These are phyloP conservation scores for Thermothelomyces thermophilus DNA, from an alignment of 2,329 filamentous ascomycete genomes.

Conservation along the genomic window DNA sequence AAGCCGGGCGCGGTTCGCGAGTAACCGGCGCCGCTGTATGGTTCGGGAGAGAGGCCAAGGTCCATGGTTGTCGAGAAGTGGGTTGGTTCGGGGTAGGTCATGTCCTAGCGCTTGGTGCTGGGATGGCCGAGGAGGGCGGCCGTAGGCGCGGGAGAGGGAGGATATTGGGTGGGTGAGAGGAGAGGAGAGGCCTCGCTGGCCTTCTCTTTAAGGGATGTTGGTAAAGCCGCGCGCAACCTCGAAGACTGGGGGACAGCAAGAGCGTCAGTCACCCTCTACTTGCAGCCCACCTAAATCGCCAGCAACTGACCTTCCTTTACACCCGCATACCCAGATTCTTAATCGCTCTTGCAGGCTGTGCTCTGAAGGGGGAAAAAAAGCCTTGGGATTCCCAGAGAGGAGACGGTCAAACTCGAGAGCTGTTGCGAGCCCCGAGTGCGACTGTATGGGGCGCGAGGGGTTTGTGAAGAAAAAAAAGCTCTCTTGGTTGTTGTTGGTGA, in stretches of 20 bases:
- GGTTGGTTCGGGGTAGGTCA: constrained; percentile 40
- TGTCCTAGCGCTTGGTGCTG: constrained; percentile 34
- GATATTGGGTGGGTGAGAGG: neutral
- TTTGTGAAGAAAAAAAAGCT: neutral
- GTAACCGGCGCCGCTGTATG: constrained; percentile 36
- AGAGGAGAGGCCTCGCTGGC: constrained; percentile 1
- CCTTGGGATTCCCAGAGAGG: no score
- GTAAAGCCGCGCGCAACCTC: constrained; percentile 17
- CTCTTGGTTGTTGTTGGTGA: constrained; percentile 11
- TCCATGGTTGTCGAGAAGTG: constrained; percentile 41
- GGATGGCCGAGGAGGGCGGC: constrained; percentile 13
- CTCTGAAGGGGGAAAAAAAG: no score
- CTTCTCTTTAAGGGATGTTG: constrained; percentile 8
- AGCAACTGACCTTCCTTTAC: constrained; percentile 20
- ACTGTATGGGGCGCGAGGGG: neutral
- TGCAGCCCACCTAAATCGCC: constrained; percentile 7
- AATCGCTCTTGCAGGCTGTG: neutral
- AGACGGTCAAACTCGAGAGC: neutral
- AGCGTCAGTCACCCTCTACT: constrained; percentile 18
- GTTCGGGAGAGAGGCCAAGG: constrained; percentile 42
- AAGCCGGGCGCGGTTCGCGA: constrained; percentile 35
- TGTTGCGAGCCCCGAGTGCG: constrained; percentile 1
- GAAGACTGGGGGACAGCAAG: constrained; percentile 13
- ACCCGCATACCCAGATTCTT: constrained; percentile 12
- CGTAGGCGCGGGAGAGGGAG: constrained; percentile 11